A percentile compares a stretch with the other conserved stretches of the same genome.
phyloP scores from a whole-genome alignment of 2,329 filamentous ascomycete species.

The Penicillium sp. region DNA sequence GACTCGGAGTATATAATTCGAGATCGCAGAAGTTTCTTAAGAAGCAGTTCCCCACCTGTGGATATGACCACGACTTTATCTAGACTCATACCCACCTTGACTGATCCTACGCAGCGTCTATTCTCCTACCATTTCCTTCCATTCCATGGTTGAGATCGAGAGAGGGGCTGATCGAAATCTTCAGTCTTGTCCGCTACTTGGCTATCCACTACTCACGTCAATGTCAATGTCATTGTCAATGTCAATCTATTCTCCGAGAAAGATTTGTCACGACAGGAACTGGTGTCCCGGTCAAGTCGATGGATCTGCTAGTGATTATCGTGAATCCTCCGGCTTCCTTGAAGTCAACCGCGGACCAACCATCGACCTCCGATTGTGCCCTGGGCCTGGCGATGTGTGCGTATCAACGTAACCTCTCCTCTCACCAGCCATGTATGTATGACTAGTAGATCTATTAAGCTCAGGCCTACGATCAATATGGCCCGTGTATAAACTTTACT shows the following conservation, averaged over 20 bases:
- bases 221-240: too few relatives aligned
- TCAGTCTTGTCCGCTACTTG: neutral
- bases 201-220: neutral
- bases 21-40: too few relatives aligned
- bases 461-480: neutral
- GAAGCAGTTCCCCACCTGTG: neutral
- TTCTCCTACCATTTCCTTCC: neutral
- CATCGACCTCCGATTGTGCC: too few relatives aligned
- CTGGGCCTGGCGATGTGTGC: too few relatives aligned
- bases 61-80: neutral
- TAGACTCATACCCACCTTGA: neutral
- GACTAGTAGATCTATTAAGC: too few relatives aligned
- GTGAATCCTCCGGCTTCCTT: too few relatives aligned
- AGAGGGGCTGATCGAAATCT: too few relatives aligned
- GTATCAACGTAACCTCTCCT: too few relatives aligned
- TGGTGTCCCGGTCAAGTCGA: too few relatives aligned
- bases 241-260: neutral
- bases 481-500: neutral
- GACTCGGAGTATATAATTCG: too few relatives aligned
- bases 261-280: neutral
- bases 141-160: neutral
- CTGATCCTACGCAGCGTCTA: neutral
- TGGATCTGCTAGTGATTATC: too few relatives aligned
- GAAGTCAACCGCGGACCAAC: too few relatives aligned
- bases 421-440: neutral